A percentile compares a stretch with the other conserved stretches of the same genome.
Evolutionary conservation across 192 early-diverging fungal genomes (phyloP).

Genomic region (Rhizoclosmatium sp.): DNA sequence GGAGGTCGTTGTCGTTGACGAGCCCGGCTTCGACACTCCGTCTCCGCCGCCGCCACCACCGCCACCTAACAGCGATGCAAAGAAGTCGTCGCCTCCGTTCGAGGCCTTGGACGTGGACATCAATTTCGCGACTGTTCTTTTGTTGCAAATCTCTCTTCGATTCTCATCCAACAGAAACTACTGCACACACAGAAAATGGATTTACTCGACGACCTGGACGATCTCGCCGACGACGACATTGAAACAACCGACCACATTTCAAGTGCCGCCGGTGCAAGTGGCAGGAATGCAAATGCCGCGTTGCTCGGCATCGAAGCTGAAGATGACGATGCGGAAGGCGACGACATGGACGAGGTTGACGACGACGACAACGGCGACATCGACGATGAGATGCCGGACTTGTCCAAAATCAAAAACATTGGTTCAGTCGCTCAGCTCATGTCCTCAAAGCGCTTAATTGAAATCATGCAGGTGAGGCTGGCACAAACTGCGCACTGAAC

Average conservation of each 20-base stretch:
- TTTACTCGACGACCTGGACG: constrained; percentile 87
- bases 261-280: neutral
- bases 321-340: constrained; percentile 42
- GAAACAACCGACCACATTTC: neutral
- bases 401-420: constrained; percentile 57
- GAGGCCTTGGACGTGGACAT: neutral
- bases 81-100: constrained; percentile 2
- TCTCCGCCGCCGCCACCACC: neutral
- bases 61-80: neutral
- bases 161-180: neutral
- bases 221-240: constrained; percentile 62
- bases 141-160: neutral
- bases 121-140: neutral
- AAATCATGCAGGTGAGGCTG: constrained; percentile 64
- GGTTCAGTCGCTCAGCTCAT: constrained; percentile 72
- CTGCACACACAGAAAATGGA: constrained; percentile 51
- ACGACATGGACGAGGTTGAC: constrained; percentile 42
- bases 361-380: constrained; percentile 54
- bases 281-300: neutral
- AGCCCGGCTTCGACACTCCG: neutral
- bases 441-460: constrained; percentile 63
- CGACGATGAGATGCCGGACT: constrained; percentile 56
- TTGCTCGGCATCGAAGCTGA: neutral
- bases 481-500: neutral
- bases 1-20: neutral